Evolutionary conservation across 2,329 filamentous ascomycete species (phyloP).

Genomic region (Fusarium papillatum): DNA sequence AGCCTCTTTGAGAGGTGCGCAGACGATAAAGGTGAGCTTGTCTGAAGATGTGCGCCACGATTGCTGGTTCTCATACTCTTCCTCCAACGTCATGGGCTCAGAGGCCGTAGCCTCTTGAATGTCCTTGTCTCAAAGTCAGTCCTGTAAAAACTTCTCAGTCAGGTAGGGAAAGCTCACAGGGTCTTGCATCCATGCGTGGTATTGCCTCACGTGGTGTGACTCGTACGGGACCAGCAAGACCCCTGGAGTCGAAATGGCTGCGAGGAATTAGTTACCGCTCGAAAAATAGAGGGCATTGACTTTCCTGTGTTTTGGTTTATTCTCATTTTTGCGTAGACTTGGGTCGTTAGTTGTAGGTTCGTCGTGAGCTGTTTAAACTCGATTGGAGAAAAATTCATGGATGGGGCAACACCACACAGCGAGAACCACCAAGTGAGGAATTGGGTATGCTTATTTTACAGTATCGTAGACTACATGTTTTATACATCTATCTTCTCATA

Average conservation of each 20-base stretch:
- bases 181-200: conserved; percentile 95
- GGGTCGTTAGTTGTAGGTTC: conserved; percentile 24
- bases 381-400: conserved; percentile 24
- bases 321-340: conserved; percentile 52
- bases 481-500: conserved; percentile 19
- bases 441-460: conserved; percentile 5
- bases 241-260: conserved; percentile 76
- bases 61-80: conserved; percentile 93
- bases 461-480: conserved; percentile 31
- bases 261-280: not conserved
- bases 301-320: conserved; percentile 60
- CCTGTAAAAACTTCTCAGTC: not conserved
- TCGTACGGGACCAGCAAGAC: conserved; percentile 89
- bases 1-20: conserved; percentile 58
- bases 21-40: conserved; percentile 94
- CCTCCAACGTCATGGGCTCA: conserved; percentile 81
- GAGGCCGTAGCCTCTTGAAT: conserved; percentile 91
- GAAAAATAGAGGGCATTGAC: not conserved
- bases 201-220: conserved; percentile 82
- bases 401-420: conserved; percentile 8
- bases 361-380: conserved; percentile 8
- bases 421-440: not conserved
- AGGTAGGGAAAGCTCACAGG: conserved; percentile 59
- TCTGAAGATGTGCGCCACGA: conserved; percentile 87
- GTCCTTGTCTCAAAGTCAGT: conserved; percentile 58